Conservation (phyloP, 768 basidiomycete species). For the Multifurca ochricompacta region DNA sequence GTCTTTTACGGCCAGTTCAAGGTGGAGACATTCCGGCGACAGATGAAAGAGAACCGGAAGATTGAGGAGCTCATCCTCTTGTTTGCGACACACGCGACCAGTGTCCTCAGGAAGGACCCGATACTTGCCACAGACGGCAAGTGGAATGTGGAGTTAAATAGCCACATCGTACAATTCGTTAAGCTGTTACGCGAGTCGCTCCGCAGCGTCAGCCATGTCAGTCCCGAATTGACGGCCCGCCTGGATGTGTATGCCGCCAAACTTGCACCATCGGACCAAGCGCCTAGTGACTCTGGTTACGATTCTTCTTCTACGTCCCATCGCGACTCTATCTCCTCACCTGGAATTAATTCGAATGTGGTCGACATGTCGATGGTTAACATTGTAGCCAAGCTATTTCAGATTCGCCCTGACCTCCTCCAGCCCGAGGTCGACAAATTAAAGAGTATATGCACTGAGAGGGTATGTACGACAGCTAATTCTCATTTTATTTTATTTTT, state of each 20-base stretch:
- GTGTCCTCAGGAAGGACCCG: conserved; percentile 84
- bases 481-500: neutral
- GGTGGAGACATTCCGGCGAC: conserved; percentile 74
- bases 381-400: conserved; percentile 65
- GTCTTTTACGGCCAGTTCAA: conserved; percentile 89
- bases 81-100: conserved; percentile 88
- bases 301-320: conserved; percentile 54
- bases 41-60: conserved; percentile 94
- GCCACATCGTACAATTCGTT: conserved; percentile 86
- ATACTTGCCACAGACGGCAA: conserved; percentile 65
- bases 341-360: conserved; percentile 39
- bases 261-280: conserved; percentile 50
- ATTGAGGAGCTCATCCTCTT: conserved; percentile 95
- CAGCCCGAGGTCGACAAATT: conserved; percentile 69
- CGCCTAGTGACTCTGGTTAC: conserved; percentile 58
- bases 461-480: conserved; percentile 36
- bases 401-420: conserved; percentile 56
- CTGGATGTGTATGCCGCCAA: conserved; percentile 81
- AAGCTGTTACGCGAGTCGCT: conserved; percentile 78
- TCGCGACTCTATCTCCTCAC: conserved; percentile 41
- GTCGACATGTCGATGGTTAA: conserved; percentile 72
- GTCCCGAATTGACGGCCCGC: conserved; percentile 73
- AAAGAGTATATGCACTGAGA: conserved; percentile 61
- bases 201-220: conserved; percentile 62
- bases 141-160: conserved; percentile 91